These are phyloP conservation scores for Sporothrix dimorphospora DNA, from an alignment of 2,329 filamentous ascomycete genomes.

Conservation along the genomic window DNA sequence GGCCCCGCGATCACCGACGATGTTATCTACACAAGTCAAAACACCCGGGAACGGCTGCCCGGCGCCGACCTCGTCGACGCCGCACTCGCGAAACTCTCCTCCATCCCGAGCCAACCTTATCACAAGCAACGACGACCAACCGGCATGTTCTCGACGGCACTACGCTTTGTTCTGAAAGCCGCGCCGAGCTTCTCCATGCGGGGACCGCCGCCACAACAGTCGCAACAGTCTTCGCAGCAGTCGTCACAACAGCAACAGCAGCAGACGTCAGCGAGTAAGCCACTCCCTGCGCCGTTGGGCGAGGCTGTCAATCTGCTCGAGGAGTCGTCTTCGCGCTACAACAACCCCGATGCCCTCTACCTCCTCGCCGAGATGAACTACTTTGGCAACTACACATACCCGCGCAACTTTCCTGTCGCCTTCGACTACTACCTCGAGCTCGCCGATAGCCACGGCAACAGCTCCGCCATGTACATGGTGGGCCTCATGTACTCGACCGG, in stretches of 20 bases:
- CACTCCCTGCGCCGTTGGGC: conserved; percentile 49
- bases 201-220: conserved; percentile 44
- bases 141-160: conserved; percentile 48
- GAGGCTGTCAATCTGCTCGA: conserved; percentile 58
- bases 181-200: conserved; percentile 55
- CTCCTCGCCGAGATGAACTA: conserved; percentile 94
- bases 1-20: conserved; percentile 22
- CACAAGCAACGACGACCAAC: conserved; percentile 50
- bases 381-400: conserved; percentile 89
- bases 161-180: conserved; percentile 52
- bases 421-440: conserved; percentile 82
- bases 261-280: conserved; percentile 42
- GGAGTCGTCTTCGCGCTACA: conserved; percentile 55
- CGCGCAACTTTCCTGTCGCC: conserved; percentile 76
- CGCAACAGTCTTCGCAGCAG: not conserved
- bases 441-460: conserved; percentile 77
- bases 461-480: conserved; percentile 92
- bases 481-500: conserved; percentile 96
- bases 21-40: conserved; percentile 24
- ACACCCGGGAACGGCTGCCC: conserved; percentile 35
- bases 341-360: conserved; percentile 83
- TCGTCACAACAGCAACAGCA: conserved; percentile 28
- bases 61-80: conserved; percentile 58
- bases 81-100: conserved; percentile 54
- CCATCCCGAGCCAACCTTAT: conserved; percentile 52